Percentiles rank a stretch among this genome's conserved stretches.
Conservation (phyloP, 192 early-diverging fungal species). For the Podila epicladia region DNA sequence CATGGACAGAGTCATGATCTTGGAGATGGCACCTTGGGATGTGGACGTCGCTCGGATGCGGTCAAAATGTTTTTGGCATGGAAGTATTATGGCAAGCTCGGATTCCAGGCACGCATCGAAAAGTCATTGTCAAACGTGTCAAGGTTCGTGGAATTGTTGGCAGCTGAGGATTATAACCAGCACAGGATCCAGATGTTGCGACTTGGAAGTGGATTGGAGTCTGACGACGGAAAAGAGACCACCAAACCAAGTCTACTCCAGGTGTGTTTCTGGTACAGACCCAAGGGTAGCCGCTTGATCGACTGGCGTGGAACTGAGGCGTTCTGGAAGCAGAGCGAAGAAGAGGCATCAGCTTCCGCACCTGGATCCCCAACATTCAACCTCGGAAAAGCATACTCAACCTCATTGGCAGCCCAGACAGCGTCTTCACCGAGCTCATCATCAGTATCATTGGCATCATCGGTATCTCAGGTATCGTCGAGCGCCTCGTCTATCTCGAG, state of each 20-base stretch:
- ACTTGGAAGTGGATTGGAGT: slow-evolving; percentile 28
- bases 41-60: slow-evolving; percentile 82
- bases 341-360: neutral
- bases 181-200: slow-evolving; percentile 58
- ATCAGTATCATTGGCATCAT: slow-evolving; percentile 18
- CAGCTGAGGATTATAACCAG: slow-evolving; percentile 21
- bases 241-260: slow-evolving; percentile 57
- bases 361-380: slow-evolving; percentile 1
- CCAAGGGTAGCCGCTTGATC: slow-evolving; percentile 35
- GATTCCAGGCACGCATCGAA: slow-evolving; percentile 65
- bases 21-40: slow-evolving; percentile 82
- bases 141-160: slow-evolving; percentile 53
- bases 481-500: slow-evolving; percentile 7
- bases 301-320: slow-evolving; percentile 23
- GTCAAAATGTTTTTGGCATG: slow-evolving; percentile 83
- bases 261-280: slow-evolving; percentile 84
- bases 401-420: neutral
- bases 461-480: slow-evolving; percentile 7
- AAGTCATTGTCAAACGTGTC: slow-evolving; percentile 64
- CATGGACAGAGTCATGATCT: slow-evolving; percentile 73
- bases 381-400: neutral
- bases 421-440: slow-evolving; percentile 19
- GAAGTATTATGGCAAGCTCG: slow-evolving; percentile 75
- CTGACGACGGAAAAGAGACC: slow-evolving; percentile 26
- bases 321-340: slow-evolving; percentile 12